Conservation (phyloP, 202 grass and related monocot species). For the Tripidium arundinaceum region DNA sequence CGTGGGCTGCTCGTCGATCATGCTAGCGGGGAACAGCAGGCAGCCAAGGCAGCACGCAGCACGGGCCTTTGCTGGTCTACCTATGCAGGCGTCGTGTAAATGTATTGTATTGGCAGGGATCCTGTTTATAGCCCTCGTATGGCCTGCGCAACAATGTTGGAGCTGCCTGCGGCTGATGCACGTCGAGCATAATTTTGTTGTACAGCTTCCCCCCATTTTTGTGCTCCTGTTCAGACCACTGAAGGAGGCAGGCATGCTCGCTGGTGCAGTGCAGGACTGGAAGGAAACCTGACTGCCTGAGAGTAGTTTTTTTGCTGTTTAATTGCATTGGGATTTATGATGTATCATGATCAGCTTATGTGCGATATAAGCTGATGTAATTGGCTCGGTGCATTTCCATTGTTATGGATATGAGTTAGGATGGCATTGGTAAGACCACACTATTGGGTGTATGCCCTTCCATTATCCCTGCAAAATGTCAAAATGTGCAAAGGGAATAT, state of each 20-base stretch:
- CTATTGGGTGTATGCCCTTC: neutral
- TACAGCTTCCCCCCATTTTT: slow-evolving; percentile 35
- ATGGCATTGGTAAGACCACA: neutral
- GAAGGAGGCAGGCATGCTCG: neutral
- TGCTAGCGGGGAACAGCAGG: slow-evolving; percentile 4
- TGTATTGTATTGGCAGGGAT: slow-evolving; percentile 35
- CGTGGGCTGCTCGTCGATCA: neutral
- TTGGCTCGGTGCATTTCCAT: slow-evolving; percentile 16
- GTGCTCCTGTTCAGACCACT: slow-evolving; percentile 6
- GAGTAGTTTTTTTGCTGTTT: neutral
- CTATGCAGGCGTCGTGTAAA: slow-evolving; percentile 11
- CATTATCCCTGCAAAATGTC: neutral
- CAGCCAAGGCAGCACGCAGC: neutral
- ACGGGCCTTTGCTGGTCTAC: neutral
- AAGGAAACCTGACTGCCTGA: neutral
- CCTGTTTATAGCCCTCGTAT: slow-evolving; percentile 10
- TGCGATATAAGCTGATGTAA: slow-evolving; percentile 20
- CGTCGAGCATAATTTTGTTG: slow-evolving; percentile 33
- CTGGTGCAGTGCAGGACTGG: neutral
- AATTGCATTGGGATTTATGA: neutral
- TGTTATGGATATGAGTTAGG: slow-evolving; percentile 16
- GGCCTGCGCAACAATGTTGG: neutral
- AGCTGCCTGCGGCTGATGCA: slow-evolving; percentile 9
- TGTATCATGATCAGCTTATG: neutral
- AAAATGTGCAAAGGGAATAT: neutral